These are phyloP conservation scores for thale cress (Arabidopsis thaliana) DNA, from an alignment of 345 rosid genomes.

Conservation along the genomic window TAIR10.1 NC_003076.8:26482001-26482500, in stretches of 20 bases:
- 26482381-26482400: neutral
- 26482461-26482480: slow-evolving; percentile 1
- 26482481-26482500: slow-evolving; percentile 5
- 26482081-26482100: slow-evolving; percentile 23
- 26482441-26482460: slow-evolving; percentile 1
- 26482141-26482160: neutral
- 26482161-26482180: neutral
- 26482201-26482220: neutral
- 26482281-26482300: neutral
- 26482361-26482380: slow-evolving; percentile 24
- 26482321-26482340: neutral
- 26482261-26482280: slow-evolving; percentile 8
- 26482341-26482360: slow-evolving; percentile 2
- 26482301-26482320: too few relatives aligned
- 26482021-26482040: slow-evolving; percentile 34
- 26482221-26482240: neutral
- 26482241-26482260: neutral
- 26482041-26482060: neutral
- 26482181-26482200: neutral
- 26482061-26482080: neutral
- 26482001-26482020: slow-evolving; percentile 36
- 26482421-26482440: neutral
- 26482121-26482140: neutral
- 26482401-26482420: too few relatives aligned
- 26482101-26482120: neutral